These are phyloP conservation scores for Leptomonas seymouri DNA, from an alignment of 208 protist species.

Conservation along the genomic window DNA sequence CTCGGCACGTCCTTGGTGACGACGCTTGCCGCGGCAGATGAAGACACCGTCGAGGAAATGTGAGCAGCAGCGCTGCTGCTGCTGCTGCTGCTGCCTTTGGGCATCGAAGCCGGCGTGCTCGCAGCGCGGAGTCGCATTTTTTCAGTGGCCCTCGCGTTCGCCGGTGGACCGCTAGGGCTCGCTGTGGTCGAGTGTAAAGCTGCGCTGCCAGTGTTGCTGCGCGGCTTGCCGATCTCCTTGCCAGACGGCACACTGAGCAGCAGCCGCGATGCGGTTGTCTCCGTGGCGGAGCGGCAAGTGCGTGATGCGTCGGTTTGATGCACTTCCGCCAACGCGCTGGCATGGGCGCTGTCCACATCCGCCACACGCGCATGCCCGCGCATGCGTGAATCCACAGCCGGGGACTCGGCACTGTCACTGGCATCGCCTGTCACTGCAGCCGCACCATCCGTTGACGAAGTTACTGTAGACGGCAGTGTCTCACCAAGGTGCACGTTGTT, in stretches of 20 bases:
- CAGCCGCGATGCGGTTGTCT: constrained; percentile 1
- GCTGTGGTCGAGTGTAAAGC: not conserved
- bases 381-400: not conserved
- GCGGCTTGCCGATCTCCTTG: constrained; percentile 1
- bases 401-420: not conserved
- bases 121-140: not conserved
- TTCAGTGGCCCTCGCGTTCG: not conserved
- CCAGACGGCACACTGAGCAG: not conserved
- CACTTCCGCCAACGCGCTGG: not conserved
- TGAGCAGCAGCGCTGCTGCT: not conserved
- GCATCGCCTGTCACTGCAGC: not conserved
- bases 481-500: not conserved
- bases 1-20: constrained; percentile 7
- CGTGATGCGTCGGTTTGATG: not conserved
- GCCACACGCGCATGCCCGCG: not conserved
- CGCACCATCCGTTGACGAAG: not conserved
- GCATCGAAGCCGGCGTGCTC: not conserved
- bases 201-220: constrained; percentile 13
- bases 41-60: not conserved
- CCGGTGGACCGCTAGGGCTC: not conserved
- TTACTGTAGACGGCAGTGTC: not conserved
- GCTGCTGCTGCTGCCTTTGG: not conserved
- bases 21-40: not conserved
- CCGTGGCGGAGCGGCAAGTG: constrained; percentile 11
- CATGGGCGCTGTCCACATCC: not conserved